phyloP scores from a whole-genome alignment of 768 basidiomycete genomes.

The Russula olivacea region DNA sequence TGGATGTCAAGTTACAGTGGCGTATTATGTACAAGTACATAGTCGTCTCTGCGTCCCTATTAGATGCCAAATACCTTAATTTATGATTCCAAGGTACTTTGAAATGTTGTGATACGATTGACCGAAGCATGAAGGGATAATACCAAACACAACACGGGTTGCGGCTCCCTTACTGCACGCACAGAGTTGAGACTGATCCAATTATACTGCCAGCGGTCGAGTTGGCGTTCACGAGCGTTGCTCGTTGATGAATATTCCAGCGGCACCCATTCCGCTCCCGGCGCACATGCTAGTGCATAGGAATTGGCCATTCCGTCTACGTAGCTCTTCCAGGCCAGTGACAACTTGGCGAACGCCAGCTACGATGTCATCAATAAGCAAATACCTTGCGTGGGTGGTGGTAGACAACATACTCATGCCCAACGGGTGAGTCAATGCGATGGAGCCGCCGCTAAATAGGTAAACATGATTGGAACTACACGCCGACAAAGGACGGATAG shows the following conservation, averaged over 20 bases:
- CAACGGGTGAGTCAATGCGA: conserved; percentile 75
- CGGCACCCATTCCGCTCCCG: conserved; percentile 88
- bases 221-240: background rate
- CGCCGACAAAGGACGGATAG: conserved; percentile 4
- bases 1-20: background rate
- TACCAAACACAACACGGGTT: background rate
- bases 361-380: conserved; percentile 27
- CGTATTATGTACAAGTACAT: background rate
- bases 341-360: conserved; percentile 85
- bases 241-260: conserved; percentile 75
- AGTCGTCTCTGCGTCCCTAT: too few relatives aligned
- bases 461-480: background rate
- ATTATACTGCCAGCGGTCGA: background rate
- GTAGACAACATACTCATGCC: conserved; percentile 62
- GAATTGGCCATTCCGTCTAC: conserved; percentile 57
- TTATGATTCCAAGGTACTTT: background rate
- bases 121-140: background rate
- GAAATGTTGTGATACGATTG: background rate
- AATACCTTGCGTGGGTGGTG: conserved; percentile 17
- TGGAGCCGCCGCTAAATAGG: conserved; percentile 67
- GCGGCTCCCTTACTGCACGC: background rate
- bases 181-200: background rate
- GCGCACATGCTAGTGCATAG: conserved; percentile 80
- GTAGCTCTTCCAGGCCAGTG: conserved; percentile 80
- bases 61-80: too few relatives aligned